Base-by-base conservation (phyloP, 768 basidiomycete species). In the Leucosporidium yakuticum region DNA sequence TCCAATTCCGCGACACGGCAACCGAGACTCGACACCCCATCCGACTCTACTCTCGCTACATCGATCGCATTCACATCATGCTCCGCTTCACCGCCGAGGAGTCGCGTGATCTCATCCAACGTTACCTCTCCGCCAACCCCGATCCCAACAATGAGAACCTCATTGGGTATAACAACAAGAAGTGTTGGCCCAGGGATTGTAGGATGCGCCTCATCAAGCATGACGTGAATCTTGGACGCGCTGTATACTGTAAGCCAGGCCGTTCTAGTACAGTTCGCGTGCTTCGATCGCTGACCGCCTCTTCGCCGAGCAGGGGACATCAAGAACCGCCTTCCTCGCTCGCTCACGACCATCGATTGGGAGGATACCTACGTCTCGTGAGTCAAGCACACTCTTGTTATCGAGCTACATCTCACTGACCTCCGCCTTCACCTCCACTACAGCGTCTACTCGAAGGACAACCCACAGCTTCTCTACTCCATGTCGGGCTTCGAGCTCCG, bases 401-500 rank as follows among this genome's bases (percentile, higher is more conserved):
- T 7, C 53, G 3, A 6, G 54, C 54, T 55, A 12, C 29, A 19
- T 5, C 19, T 20, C 29, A 19, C 25, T 19, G 12, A n/a, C 3
- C 54, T 55, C n/a, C n/a, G n/a, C 4, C 54, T 25, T 17, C 14
- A 6, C 27, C 27, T 55, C 29, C 93, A 94, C 75, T 91, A 92
- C 73, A 94, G 91, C 65, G 95, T 98, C 56, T 99, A 90, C 80
- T 97, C 94, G 12, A 90, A 90, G 78, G 89, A 98, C 77, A 99
- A 98, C 79, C 96, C 96, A 21, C 96, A 99, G 74, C 81, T 99
- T 32, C 82, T 99, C 51, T 99, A 97, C 83, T 93, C 94, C 6
- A 98, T 98, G 95, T 91, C 87, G 76, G 92, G 94, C n/a, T 99
- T 99, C 76, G 96, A 99, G 80, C 84, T 99, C 67, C 92, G 96